phyloP scores from a whole-genome alignment of 2,329 filamentous ascomycete species.

The Fusarium sp. region DNA sequence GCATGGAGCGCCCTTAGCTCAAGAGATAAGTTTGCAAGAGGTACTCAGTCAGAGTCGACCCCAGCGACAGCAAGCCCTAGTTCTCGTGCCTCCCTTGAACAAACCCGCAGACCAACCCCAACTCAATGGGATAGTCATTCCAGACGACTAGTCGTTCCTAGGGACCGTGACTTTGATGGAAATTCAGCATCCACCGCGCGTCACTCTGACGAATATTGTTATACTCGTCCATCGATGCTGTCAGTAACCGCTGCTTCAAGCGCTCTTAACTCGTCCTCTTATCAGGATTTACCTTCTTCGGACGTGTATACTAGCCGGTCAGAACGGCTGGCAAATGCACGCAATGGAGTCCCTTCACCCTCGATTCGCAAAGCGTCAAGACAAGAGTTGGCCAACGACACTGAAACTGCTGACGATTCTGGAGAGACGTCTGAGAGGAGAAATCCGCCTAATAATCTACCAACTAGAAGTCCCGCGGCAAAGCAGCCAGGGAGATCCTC shows the following conservation, averaged over 20 bases:
- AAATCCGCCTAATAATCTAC: conserved; percentile 27
- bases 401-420: conserved; percentile 41
- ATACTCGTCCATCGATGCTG: conserved; percentile 59
- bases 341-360: conserved; percentile 22
- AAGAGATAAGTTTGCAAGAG: conserved; percentile 53
- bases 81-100: conserved; percentile 51
- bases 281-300: conserved; percentile 42
- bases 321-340: conserved; percentile 31
- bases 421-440: conserved; percentile 40
- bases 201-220: conserved; percentile 58
- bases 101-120: conserved; percentile 51
- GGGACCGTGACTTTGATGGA: conserved; percentile 52
- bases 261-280: conserved; percentile 58
- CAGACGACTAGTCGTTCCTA: conserved; percentile 61
- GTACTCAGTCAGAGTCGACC: conserved; percentile 44
- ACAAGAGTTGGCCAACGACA: conserved; percentile 35
- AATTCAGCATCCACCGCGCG: conserved; percentile 51
- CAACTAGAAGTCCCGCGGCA: conserved; percentile 34
- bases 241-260: conserved; percentile 70
- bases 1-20: conserved; percentile 68
- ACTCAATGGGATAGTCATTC: conserved; percentile 69
- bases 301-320: conserved; percentile 36
- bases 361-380: conserved; percentile 36
- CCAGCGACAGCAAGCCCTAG: conserved; percentile 35
- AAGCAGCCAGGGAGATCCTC: conserved; percentile 30